These are phyloP conservation scores for Artemisia argyi DNA, from an alignment of 129 eudicot species.

Conservation along the genomic window DNA sequence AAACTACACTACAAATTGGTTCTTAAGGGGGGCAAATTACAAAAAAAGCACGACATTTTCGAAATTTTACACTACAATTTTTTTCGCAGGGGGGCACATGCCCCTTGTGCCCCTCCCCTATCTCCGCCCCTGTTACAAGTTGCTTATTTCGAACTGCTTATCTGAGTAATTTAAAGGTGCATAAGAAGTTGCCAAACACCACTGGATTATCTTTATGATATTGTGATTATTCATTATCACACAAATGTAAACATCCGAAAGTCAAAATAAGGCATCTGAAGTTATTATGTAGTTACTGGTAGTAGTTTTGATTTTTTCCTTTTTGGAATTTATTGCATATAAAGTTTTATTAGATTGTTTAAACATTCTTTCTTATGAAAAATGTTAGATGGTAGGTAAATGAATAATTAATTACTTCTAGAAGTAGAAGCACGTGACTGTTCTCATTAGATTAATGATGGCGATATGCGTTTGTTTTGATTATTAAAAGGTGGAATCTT, in stretches of 20 bases:
- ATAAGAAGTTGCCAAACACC: too few relatives aligned
- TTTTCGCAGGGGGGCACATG: too few relatives aligned
- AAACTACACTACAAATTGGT: too few relatives aligned
- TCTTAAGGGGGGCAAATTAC: too few relatives aligned
- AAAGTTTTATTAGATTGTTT: constrained; percentile 13
- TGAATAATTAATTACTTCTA: not conserved
- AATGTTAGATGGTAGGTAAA: not conserved
- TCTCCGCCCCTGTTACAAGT: too few relatives aligned
- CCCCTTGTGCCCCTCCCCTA: too few relatives aligned
- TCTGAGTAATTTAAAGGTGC: too few relatives aligned
- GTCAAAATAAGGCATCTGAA: not conserved
- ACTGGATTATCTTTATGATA: too few relatives aligned
- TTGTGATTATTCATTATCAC: too few relatives aligned
- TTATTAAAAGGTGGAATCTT: not conserved
- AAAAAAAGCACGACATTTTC: too few relatives aligned
- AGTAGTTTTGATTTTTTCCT: constrained; percentile 7
- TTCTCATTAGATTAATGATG: not conserved
- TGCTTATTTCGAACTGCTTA: too few relatives aligned
- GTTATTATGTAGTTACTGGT: not conserved
- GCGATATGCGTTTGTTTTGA: not conserved
- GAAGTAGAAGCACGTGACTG: not conserved
- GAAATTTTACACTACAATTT: too few relatives aligned
- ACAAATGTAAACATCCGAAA: not conserved
- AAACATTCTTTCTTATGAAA: not conserved
- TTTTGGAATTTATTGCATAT: not conserved